Evolutionary conservation across 2,329 filamentous ascomycete genomes (phyloP).

Genomic region (Aspergillus melleus): DNA sequence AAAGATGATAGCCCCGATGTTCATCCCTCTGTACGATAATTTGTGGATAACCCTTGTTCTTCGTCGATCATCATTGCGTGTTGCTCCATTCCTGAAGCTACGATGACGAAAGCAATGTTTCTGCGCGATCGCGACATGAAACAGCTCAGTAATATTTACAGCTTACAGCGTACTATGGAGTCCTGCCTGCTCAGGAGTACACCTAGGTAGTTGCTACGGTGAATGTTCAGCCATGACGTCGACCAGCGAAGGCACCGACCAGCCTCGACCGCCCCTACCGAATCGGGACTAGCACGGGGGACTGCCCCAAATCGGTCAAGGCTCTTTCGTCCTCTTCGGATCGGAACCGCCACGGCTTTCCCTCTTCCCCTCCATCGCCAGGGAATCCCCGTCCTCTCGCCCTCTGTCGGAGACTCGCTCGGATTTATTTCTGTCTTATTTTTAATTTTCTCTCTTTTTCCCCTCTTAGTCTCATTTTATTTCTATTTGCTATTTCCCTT

Average conservation of each 20-base stretch:
- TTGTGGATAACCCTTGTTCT: neutral
- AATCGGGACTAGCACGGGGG: neutral
- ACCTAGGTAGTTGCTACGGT: too few species aligned
- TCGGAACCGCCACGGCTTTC: neutral
- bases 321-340: neutral
- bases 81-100: conserved; percentile 9
- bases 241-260: neutral
- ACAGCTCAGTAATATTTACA: neutral
- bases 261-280: neutral
- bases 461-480: too few species aligned
- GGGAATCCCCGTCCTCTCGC: neutral
- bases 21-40: neutral
- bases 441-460: neutral
- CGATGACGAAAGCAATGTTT: conserved; percentile 15
- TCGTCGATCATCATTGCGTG: conserved; percentile 5
- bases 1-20: neutral
- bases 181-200: too few species aligned
- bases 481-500: neutral
- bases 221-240: neutral
- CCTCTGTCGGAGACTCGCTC: neutral
- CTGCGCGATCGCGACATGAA: neutral
- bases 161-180: too few species aligned
- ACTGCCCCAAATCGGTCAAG: too few species aligned
- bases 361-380: neutral
- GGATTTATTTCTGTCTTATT: neutral